phyloP scores from a whole-genome alignment of 2,329 filamentous ascomycete genomes.

The Sporothrix brasiliensis region DNA sequence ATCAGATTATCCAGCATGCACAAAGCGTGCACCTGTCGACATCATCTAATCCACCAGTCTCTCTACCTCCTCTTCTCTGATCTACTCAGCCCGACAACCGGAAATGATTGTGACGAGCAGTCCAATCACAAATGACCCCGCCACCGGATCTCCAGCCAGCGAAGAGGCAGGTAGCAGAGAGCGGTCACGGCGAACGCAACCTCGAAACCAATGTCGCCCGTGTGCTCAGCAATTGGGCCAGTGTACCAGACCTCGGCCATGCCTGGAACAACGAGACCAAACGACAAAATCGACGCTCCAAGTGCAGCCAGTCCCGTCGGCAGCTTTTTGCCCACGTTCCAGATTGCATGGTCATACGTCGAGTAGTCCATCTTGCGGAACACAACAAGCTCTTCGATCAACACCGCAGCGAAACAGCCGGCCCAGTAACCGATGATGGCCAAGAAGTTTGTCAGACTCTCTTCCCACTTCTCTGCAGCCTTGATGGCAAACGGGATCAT shows the following conservation, averaged over 20 bases:
- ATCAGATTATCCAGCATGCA: neutral
- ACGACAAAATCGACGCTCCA: constrained; percentile 50
- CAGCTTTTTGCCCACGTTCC: constrained; percentile 51
- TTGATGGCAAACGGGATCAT: constrained; percentile 62
- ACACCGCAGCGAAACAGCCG: constrained; percentile 56
- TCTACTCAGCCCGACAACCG: neutral
- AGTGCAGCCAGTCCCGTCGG: constrained; percentile 54
- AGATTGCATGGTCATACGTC: constrained; percentile 52
- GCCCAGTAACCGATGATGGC: constrained; percentile 63
- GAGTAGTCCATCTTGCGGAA: constrained; percentile 52
- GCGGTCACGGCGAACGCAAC: constrained; percentile 59
- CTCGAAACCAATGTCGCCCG: constrained; percentile 69
- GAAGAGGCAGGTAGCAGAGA: constrained; percentile 52
- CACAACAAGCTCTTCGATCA: constrained; percentile 53
- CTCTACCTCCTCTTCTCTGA: neutral
- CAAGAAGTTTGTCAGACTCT: constrained; percentile 60
- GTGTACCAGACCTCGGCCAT: constrained; percentile 65
- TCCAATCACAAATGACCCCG: constrained; percentile 40
- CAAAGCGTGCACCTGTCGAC: neutral
- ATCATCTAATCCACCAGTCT: neutral
- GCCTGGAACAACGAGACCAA: constrained; percentile 59
- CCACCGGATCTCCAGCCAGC: constrained; percentile 48
- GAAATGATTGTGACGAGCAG: too few species aligned
- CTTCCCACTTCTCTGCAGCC: constrained; percentile 60
- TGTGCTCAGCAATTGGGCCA: constrained; percentile 61